Evolutionary conservation across 495 filamentous ascomycete genomes (phyloP), one percentile per base, ranked within the genome.

Genomic region (Aspergillus leporis): DNA sequence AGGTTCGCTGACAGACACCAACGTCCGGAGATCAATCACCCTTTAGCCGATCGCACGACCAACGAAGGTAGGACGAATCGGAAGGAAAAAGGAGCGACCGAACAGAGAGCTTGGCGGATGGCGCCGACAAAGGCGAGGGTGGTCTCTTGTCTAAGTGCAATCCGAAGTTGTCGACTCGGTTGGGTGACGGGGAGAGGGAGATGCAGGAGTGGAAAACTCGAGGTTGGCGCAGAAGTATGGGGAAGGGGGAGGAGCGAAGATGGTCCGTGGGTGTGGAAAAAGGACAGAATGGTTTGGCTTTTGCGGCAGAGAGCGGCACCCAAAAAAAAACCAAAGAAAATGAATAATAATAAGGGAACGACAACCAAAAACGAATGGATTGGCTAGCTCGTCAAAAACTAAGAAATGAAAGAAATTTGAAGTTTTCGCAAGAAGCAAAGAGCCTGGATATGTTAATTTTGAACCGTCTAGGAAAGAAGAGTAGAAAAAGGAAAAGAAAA

Each of bases 1-100:
- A 23, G 45, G 46, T 55, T 56, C 50, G 51, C 40, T 36, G 30
- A 41, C n/a, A 51, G 30, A 41, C n/a, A 51, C 61, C 55, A 48
- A 23, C 23, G 23, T 47, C 23, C 59, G 38, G 51, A 58, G 51
- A 47, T 19, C 56, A 48, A 31, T 36, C 19, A 54, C 54, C 51
- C 55, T 55, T 46, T 31, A 32, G 40, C 32, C 55, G 38, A 56
- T 38, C 49, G 50, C 19, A 38, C 41, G 46, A 51, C 40, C 38
- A 41, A n/a, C n/a, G 38, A 41, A 41, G 49, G 49, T 34, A 21
- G 34, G 28, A 51, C 49, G 30, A 28, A 52, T 40, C 38, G 30
- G 28, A 51, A 40, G 49, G 49, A 23, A 51, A 34, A 51, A 36
- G 28, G 49, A 51, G 49, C 49, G 49, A 40, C 49, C 53, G 41